Evolutionary conservation across 2,329 filamentous ascomycete species (phyloP).

Genomic region (Colletotrichum nymphaeae): DNA sequence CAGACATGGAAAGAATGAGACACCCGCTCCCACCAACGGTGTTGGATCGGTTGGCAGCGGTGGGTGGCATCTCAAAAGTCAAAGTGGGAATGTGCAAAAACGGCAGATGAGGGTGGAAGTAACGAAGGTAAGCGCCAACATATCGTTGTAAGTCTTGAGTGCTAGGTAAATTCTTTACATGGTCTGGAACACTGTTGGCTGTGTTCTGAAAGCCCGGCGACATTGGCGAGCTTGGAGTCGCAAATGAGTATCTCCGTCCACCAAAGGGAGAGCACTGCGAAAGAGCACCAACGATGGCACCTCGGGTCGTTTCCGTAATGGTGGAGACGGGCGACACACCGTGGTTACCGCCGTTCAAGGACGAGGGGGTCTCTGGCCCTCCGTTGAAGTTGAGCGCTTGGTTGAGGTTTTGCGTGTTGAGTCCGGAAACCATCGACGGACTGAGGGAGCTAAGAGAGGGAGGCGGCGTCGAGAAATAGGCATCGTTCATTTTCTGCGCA

Average conservation of each 20-base stretch:
- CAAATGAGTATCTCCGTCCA: slow-evolving; percentile 73
- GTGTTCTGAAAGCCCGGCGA: slow-evolving; percentile 62
- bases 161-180: slow-evolving; percentile 75
- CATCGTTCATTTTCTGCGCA: slow-evolving; percentile 77
- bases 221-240: slow-evolving; percentile 64
- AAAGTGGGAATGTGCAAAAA: slow-evolving; percentile 93
- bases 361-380: slow-evolving; percentile 79
- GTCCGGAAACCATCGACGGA: slow-evolving; percentile 76
- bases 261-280: slow-evolving; percentile 67
- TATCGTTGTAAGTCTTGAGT: slow-evolving; percentile 90
- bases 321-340: slow-evolving; percentile 70
- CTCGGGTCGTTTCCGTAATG: slow-evolving; percentile 73
- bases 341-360: slow-evolving; percentile 73
- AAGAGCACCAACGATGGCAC: slow-evolving; percentile 69
- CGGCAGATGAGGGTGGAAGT: slow-evolving; percentile 94
- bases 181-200: slow-evolving; percentile 60
- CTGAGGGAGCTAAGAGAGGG: slow-evolving; percentile 80
- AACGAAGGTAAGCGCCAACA: slow-evolving; percentile 88
- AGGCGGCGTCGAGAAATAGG: slow-evolving; percentile 83
- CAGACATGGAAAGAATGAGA: slow-evolving; percentile 87
- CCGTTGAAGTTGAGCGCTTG: slow-evolving; percentile 71
- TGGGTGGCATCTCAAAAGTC: slow-evolving; percentile 84
- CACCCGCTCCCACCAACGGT: slow-evolving; percentile 84
- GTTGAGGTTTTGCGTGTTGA: slow-evolving; percentile 69
- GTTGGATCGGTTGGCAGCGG: slow-evolving; percentile 67